Base-by-base conservation (phyloP, 805 yeast species). In the Myxozyma monticola region DNA sequence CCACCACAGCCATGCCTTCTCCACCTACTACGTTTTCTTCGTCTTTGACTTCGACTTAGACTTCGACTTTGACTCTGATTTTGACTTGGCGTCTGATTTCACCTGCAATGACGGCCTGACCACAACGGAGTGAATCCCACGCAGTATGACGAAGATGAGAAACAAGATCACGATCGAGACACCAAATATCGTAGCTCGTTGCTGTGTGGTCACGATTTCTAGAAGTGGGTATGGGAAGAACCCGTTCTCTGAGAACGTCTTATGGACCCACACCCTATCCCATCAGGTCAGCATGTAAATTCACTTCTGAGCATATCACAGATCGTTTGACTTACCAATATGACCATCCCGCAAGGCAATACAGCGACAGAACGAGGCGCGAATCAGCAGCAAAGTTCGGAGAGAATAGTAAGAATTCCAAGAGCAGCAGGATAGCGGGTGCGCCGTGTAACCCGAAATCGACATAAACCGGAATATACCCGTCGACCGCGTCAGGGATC, bases 251-350 rank as follows among this genome's bases (percentile, higher is more conserved):
- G 51, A n/a, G 24, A 34, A 49, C 6, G 49, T 34, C n/a, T 44
- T 37, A 10, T 49, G 57, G 14, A 49, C 51, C 57, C 57, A 53
- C 24, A 38, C 8, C 57, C 57, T 53, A 25, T 14, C 37, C 7
- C 18, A 29, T 14, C 4, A 17, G n/a, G 33, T 21, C 29, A 26
- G 37, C 8, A 24, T 36, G n/a, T n/a, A n/a, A n/a, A n/a, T n/a
- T n/a, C n/a, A n/a, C n/a, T n/a, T n/a, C n/a, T n/a, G n/a, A n/a
- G n/a, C n/a, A n/a, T n/a, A n/a, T n/a, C n/a, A n/a, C n/a, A n/a
- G n/a, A n/a, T n/a, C n/a, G n/a, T n/a, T n/a, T n/a, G 15, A 30
- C 53, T 14, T 48, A 48, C 57, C 57, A 53, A 26, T 53, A 53
- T 20, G 49, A 54, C 9, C 22, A 22, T 3, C 50, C 57, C 15